phyloP scores from a whole-genome alignment of 345 rosid species.

The Salix dunnii region DNA sequence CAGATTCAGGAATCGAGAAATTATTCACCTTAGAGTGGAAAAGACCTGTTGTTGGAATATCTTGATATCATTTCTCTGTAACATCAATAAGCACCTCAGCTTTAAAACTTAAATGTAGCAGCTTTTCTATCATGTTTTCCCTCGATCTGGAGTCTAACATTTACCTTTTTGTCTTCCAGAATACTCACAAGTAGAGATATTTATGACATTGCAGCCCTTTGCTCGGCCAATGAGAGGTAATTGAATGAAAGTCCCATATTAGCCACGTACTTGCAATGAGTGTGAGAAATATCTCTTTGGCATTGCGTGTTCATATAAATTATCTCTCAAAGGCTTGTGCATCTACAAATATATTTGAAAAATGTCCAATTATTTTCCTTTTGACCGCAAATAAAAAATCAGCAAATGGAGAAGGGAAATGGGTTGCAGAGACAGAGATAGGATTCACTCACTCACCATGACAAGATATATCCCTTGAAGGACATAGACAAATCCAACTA shows the following conservation, averaged over 20 bases:
- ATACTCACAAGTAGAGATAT: conserved; percentile 60
- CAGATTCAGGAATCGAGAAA: too few relatives aligned
- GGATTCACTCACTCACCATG: too few relatives aligned
- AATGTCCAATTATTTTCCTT: background rate
- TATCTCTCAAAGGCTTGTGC: background rate
- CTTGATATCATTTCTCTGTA: too few relatives aligned
- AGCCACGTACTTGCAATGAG: background rate
- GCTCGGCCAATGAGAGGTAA: conserved; percentile 75
- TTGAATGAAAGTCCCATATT: background rate
- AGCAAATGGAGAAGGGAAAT: background rate
- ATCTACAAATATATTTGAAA: background rate
- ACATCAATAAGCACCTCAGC: background rate
- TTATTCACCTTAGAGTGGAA: too few relatives aligned
- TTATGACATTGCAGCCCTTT: conserved; percentile 84
- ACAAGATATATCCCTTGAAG: too few relatives aligned
- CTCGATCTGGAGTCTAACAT: background rate
- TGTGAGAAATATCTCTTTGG: background rate
- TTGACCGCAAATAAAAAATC: background rate
- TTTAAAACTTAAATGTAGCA: background rate
- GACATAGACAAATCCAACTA: too few relatives aligned
- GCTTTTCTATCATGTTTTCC: background rate
- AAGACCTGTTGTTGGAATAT: too few relatives aligned
- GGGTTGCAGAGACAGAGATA: background rate
- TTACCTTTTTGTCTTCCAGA: conserved; percentile 33
- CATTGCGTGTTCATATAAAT: background rate